Percentiles rank a stretch among this genome's conserved stretches.
phyloP scores from a whole-genome alignment of 345 rosid genomes.

The Dipteronia sinensis region DNA sequence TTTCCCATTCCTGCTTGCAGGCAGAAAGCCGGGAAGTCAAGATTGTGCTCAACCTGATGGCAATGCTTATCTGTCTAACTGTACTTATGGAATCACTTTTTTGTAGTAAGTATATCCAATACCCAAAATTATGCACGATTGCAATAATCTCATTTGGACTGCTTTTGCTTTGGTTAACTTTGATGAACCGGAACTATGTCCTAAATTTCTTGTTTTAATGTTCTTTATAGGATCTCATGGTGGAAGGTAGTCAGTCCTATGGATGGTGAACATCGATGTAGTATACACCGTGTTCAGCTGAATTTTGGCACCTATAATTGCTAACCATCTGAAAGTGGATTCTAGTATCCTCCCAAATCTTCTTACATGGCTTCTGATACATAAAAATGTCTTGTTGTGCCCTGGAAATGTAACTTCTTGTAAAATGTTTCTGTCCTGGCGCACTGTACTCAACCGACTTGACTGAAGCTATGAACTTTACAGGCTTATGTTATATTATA shows the following conservation, averaged over 20 bases:
- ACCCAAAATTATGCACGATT: background rate
- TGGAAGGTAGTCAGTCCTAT: background rate
- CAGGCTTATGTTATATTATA: background rate
- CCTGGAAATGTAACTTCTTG: background rate
- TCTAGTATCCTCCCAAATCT: background rate
- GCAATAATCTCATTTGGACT: background rate
- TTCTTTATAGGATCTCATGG: background rate
- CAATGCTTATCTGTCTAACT: conserved; percentile 6
- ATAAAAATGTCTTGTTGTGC: background rate
- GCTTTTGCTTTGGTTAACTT: background rate
- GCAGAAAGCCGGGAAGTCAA: conserved; percentile 76
- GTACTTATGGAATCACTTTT: conserved; percentile 4
- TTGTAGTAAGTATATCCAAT: background rate
- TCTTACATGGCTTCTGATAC: background rate
- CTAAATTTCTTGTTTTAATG: too few relatives aligned
- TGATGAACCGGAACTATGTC: background rate
- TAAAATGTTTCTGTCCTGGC: conserved; percentile 5
- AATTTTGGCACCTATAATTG: conserved; percentile 6
- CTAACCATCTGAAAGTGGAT: conserved; percentile 16
- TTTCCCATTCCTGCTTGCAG: conserved; percentile 38
- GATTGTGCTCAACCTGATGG: conserved; percentile 42
- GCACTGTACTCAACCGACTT: background rate
- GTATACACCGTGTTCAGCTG: background rate
- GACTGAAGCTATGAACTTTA: background rate
- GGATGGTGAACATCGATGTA: background rate